Conservation (phyloP, 495 filamentous ascomycete genomes). For the Penicillium angulare region DNA sequence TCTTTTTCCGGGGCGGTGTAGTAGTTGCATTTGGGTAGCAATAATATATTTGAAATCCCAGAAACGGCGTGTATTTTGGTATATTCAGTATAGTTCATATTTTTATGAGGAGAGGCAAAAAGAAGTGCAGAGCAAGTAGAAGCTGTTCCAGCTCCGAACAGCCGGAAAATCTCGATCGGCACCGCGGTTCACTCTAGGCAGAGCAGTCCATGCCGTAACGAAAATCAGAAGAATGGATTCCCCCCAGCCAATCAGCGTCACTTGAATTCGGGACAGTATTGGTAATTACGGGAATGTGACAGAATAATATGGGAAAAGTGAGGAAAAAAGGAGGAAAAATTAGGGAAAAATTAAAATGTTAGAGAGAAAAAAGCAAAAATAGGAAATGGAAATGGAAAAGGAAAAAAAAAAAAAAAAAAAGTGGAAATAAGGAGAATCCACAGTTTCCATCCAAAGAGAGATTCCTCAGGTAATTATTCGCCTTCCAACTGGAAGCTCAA, state of each 20-base stretch:
- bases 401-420: slow-evolving; percentile 18
- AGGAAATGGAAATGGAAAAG: slow-evolving; percentile 6
- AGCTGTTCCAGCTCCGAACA: background rate
- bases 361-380: slow-evolving; percentile 1
- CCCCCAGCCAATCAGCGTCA: slow-evolving; percentile 7
- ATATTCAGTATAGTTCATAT: no score
- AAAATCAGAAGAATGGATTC: background rate
- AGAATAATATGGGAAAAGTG: background rate
- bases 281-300: background rate
- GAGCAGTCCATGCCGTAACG: slow-evolving; percentile 8
- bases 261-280: background rate
- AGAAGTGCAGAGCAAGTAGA: no score
- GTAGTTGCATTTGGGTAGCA: no score
- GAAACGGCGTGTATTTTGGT: no score
- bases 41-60: no score
- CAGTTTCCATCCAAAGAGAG: slow-evolving; percentile 9
- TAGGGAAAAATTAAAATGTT: slow-evolving; percentile 7
- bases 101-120: no score
- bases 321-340: background rate
- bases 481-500: slow-evolving; percentile 14
- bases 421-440: slow-evolving; percentile 20
- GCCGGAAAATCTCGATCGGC: slow-evolving; percentile 1
- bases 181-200: background rate
- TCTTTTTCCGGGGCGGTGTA: background rate
- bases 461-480: slow-evolving; percentile 30